phyloP scores from a whole-genome alignment of 208 protist genomes.

The Leishmania tropica region DNA sequence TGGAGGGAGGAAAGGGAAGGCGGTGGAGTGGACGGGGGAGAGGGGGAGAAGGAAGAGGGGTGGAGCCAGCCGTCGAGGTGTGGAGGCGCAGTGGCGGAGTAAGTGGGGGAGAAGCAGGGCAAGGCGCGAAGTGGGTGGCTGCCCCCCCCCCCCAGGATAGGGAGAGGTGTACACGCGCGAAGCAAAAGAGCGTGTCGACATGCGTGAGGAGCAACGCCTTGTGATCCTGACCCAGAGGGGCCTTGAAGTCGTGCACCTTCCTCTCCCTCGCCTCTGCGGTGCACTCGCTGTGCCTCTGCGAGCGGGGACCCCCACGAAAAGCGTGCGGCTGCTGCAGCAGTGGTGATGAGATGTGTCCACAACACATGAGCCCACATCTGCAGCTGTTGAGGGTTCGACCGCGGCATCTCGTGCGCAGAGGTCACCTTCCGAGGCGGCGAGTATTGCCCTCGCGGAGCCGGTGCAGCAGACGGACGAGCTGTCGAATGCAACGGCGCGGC shows the following conservation, averaged over 20 bases:
- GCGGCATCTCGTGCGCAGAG: background rate
- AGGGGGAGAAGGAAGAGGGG: background rate
- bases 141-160: background rate
- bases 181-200: background rate
- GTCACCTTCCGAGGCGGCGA: background rate
- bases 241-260: background rate
- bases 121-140: background rate
- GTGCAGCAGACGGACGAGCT: background rate
- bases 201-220: background rate
- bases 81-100: background rate
- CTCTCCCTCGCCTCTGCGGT: background rate
- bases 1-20: background rate
- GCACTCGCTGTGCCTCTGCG: background rate
- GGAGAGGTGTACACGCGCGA: background rate
- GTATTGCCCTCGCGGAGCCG: background rate
- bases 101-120: background rate
- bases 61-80: background rate
- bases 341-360: background rate
- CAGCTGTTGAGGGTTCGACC: background rate
- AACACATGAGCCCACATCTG: constrained; percentile 1
- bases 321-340: background rate
- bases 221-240: background rate
- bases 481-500: background rate
- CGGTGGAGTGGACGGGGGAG: background rate
- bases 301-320: background rate